These are phyloP conservation scores for Coniferiporia sulphurascens DNA, from an alignment of 1,284 basidiomycete species.

Conservation along the genomic window DNA sequence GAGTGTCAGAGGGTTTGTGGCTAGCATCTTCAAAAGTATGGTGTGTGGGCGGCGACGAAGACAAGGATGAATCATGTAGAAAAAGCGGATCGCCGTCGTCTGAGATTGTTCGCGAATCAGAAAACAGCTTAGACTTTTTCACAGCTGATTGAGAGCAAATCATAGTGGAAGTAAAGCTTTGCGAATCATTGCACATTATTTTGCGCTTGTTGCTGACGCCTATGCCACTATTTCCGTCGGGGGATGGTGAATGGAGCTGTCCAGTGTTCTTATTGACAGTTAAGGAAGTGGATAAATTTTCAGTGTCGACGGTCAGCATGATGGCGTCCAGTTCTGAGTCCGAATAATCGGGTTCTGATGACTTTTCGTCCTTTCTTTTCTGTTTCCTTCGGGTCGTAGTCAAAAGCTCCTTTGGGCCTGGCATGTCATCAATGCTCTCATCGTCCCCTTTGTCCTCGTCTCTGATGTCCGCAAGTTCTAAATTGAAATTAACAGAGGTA, in stretches of 20 bases:
- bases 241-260: slow-evolving; percentile 1
- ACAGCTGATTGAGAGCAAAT: slow-evolving; percentile 7
- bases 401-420: slow-evolving; percentile 37
- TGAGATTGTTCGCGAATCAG: neutral
- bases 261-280: neutral
- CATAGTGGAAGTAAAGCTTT: slow-evolving; percentile 12
- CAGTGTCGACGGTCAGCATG: slow-evolving; percentile 25
- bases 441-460: slow-evolving; percentile 34
- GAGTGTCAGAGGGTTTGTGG: neutral
- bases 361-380: neutral
- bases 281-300: slow-evolving; percentile 9
- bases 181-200: neutral
- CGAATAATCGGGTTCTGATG: slow-evolving; percentile 32
- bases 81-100: slow-evolving; percentile 8
- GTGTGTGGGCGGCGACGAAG: neutral
- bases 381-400: slow-evolving; percentile 4
- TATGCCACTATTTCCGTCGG: neutral
- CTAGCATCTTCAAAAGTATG: neutral
- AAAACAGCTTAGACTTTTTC: neutral
- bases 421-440: slow-evolving; percentile 42
- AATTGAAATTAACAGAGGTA: slow-evolving; percentile 38
- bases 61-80: slow-evolving; percentile 3
- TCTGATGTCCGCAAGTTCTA: slow-evolving; percentile 46
- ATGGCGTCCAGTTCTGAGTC: slow-evolving; percentile 36
- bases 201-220: neutral